Base-by-base conservation (phyloP, 148 eudicot species). In the Pouteria glomerata region DNA sequence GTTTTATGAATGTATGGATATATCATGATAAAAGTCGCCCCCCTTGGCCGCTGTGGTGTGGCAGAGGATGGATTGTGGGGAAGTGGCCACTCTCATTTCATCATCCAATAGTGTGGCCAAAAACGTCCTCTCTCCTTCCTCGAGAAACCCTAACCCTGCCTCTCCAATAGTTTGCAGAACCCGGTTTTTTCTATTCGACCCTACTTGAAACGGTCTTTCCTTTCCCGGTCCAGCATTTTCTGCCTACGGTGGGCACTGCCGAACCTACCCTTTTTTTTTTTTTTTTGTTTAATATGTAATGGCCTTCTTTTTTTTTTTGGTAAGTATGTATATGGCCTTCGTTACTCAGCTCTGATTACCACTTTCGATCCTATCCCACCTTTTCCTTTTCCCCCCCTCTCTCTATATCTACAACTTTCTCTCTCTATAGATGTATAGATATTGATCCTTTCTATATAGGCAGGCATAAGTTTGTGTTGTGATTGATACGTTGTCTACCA, bases 321-420 rank as follows among this genome's bases (percentile, higher is more conserved):
- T n/a, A n/a, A n/a, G n/a, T n/a, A n/a, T n/a, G n/a, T n/a, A 48
- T 53, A 6, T 64, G 53, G 61, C 78, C 69, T 76, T 21, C 67
- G 18, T 65, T 57, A 63, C 26, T 48, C 63, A 57, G 16, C 77
- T 69, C 63, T 51, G 78, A 51, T 57, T 61, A 60, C 57, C 76
- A 53, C 77, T 66, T 79, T 62, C 71, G 72, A 76, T 76, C 73
- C 79, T 69, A 78, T 63, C 69, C 44, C 44, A 47, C 63, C 29
- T 53, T 57, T 47, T 18, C 47, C 37, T 67, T 63, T 19, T 50
- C 44, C 57, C 48, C 21, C 15, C 58, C 14, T 72, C 79, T 44
- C 57, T 77, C 30, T 69, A 57, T 29, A 50, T 74, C 57, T 42
- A 31, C 23, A 27, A 42, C 30, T 63, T 31, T 30, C 27, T 53